Evolutionary conservation across 2,329 filamentous ascomycete species (phyloP).

Genomic region (Calonectria hawksworthii): DNA sequence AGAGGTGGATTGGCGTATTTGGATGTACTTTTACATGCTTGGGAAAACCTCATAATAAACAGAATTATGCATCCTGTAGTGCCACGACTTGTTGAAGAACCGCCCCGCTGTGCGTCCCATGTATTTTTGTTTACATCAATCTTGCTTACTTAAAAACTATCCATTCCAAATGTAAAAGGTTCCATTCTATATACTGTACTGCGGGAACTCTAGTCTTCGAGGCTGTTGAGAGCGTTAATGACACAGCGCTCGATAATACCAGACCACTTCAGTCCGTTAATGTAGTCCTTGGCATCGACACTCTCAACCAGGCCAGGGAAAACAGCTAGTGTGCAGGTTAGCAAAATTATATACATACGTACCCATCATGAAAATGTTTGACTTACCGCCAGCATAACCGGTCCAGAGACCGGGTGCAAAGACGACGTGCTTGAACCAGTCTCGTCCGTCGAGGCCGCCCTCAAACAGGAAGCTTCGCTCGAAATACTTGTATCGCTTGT

Average conservation of each 20-base stretch:
- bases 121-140: not conserved
- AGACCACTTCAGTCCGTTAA: constrained; percentile 71
- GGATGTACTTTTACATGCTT: not conserved
- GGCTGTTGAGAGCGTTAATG: constrained; percentile 58
- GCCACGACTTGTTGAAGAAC: not conserved
- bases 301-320: constrained; percentile 75
- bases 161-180: not conserved
- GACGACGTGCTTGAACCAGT: constrained; percentile 96
- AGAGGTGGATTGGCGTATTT: not conserved
- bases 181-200: not conserved
- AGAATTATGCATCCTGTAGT: not conserved
- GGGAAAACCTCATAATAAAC: not conserved
- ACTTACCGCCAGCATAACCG: constrained; percentile 83
- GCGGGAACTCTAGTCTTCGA: constrained; percentile 37
- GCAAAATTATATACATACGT: not conserved
- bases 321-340: constrained; percentile 59
- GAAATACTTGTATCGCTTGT: constrained; percentile 85
- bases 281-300: constrained; percentile 71
- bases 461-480: constrained; percentile 85
- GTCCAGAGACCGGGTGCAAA: constrained; percentile 95
- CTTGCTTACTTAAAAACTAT: no score
- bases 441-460: constrained; percentile 81
- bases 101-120: not conserved
- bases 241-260: constrained; percentile 69
- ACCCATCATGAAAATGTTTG: not conserved